These are phyloP conservation scores for Vachellia collinsii DNA, from an alignment of 306 rosid genomes.

Conservation along the genomic window DNA sequence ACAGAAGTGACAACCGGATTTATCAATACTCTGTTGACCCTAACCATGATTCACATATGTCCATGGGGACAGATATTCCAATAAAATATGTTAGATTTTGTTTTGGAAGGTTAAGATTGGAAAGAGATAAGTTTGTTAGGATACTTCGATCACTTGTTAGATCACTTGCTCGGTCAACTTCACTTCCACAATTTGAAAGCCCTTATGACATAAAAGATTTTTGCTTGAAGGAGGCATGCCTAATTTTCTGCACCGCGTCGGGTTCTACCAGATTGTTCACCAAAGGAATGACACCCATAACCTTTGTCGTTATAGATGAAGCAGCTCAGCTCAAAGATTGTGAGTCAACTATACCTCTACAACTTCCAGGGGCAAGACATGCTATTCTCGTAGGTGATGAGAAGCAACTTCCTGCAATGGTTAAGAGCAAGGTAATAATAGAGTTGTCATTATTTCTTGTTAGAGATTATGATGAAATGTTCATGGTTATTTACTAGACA, in stretches of 20 bases:
- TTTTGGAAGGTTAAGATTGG: conserved; percentile 10
- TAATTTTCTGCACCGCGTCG: conserved; percentile 51
- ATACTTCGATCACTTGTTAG: too few relatives aligned
- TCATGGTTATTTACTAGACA: neutral
- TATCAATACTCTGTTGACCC: neutral
- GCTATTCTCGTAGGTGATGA: conserved; percentile 64
- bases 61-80: neutral
- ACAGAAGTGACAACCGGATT: accelerated
- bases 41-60: neutral
- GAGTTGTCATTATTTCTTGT: neutral
- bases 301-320: conserved; percentile 56
- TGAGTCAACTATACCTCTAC: conserved; percentile 60
- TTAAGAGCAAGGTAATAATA: conserved; percentile 62
- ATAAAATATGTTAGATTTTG: neutral
- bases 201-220: neutral
- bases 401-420: conserved; percentile 66
- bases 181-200: neutral
- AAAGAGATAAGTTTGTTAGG: conserved; percentile 14
- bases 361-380: conserved; percentile 45
- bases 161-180: conserved; percentile 10
- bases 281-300: neutral
- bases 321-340: conserved; percentile 68
- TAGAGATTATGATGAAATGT: neutral
- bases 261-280: conserved; percentile 45
- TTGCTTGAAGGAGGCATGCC: conserved; percentile 44